Base-by-base conservation (phyloP, 306 rosid genomes). In the Casuarina cunninghamiana region DNA sequence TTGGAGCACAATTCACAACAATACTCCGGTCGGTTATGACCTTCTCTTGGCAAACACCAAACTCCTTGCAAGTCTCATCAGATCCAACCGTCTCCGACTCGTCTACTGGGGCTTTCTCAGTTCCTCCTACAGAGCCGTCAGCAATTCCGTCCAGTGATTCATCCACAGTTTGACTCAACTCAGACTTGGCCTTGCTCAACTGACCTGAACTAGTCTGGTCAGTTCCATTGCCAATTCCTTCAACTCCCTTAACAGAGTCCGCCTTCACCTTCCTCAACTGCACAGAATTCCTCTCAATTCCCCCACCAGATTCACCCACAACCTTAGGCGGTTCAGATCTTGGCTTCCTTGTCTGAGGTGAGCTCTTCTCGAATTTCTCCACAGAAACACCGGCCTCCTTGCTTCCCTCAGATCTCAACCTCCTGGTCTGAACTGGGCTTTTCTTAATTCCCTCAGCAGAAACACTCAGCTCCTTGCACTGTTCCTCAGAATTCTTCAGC, bases 21-120 rank as follows among this genome's bases (percentile, higher is more conserved):
- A 48, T 48, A 6, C 65, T 83, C 67, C 67, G 58, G 66, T 75
- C 74, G n/a, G 78, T 79, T 75, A 90, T 82, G 51, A 44, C 75
- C 72, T 90, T 89, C 53, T 91, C 96, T 86, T 86, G 60, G 49
- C 88, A 92, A 67, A 84, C 90, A 51, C 77, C 90, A 12, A 87
- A 85, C 75, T 88, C 90, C 83, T 79, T 79, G 71, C 89, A 83
- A 60, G 77, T 84, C 35, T 88, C 88, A 70, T 81, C 91, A 45
- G 55, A 72, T 71, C 74, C 80, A 76, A 16, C 46, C 17, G 80
- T 79, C 61, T 8, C 80, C 69, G 32, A 78, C 81, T 82, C 93
- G 74, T 83, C 90, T 74, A 72, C 61, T 44, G 85, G 85, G 74
- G 32, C 73, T 13, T 85, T 84, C 69, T 90, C 91, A 72, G 75